Percentiles rank a stretch among this genome's conserved stretches.
phyloP scores from a whole-genome alignment of 2,329 filamentous ascomycete species.

The Pseudogymnoascus sp. region DNA sequence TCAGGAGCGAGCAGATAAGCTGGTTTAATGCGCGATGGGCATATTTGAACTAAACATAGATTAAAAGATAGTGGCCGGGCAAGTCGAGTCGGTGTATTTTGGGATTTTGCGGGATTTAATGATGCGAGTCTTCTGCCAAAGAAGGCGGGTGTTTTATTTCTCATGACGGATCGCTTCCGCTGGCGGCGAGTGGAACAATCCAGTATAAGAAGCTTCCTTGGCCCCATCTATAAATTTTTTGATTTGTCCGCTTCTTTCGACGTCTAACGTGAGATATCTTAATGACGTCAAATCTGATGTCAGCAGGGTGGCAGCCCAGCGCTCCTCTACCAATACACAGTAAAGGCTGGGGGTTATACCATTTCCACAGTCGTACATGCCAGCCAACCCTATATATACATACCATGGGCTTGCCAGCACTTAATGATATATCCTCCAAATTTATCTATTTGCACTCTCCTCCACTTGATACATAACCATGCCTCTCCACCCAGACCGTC shows the following conservation, averaged over 20 bases:
- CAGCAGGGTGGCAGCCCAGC: neutral
- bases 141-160: neutral
- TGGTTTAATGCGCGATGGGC: conserved; percentile 39
- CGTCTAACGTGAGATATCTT: neutral
- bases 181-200: neutral
- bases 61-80: neutral
- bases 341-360: neutral
- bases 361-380: neutral
- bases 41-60: conserved; percentile 24
- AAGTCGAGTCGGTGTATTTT: neutral
- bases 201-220: neutral
- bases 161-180: too few species aligned
- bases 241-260: neutral
- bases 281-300: neutral
- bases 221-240: neutral
- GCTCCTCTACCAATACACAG: neutral
- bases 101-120: neutral
- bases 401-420: neutral
- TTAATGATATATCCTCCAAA: neutral
- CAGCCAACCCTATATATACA: neutral
- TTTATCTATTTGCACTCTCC: neutral
- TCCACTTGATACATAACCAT: neutral
- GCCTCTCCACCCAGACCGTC: neutral
- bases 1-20: neutral
- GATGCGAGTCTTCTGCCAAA: neutral